Conservation (phyloP, 2,329 filamentous ascomycete species). For the Camptophora hylomeconis region DNA sequence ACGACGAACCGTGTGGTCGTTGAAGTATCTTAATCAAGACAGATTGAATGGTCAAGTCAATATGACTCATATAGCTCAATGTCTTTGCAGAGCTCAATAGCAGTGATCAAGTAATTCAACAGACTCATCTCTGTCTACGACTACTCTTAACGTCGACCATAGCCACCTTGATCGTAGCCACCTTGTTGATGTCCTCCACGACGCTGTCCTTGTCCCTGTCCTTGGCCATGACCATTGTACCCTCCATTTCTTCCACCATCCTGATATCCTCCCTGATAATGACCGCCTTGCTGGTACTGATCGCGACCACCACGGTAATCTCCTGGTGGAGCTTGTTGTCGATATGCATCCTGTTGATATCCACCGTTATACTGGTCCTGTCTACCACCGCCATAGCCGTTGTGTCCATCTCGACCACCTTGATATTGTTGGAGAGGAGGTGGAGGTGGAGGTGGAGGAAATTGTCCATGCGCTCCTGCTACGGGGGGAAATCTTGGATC, state of each 20-base stretch:
- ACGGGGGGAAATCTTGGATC: constrained; percentile 28
- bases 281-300: constrained; percentile 2
- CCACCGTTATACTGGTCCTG: constrained; percentile 19
- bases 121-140: constrained; percentile 7
- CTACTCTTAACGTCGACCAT: constrained; percentile 7
- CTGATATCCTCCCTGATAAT: constrained; percentile 7
- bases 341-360: constrained; percentile 7
- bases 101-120: constrained; percentile 2
- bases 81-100: constrained; percentile 2
- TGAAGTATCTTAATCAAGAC: too few species aligned
- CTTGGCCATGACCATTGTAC: constrained; percentile 9
- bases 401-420: constrained; percentile 8
- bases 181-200: constrained; percentile 6
- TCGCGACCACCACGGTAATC: constrained; percentile 15
- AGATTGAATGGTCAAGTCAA: too few species aligned
- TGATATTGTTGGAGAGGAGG: constrained; percentile 14
- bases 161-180: constrained; percentile 7
- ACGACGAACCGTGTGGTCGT: constrained; percentile 3
- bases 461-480: constrained; percentile 23
- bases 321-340: too few species aligned
- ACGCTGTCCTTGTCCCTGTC: constrained; percentile 8
- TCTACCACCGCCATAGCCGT: constrained; percentile 17
- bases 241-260: constrained; percentile 9
- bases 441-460: constrained; percentile 26
- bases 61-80: constrained; percentile 1